phyloP scores from a whole-genome alignment of 352 stramenopile species.

The Phytophthora foliorum region DNA sequence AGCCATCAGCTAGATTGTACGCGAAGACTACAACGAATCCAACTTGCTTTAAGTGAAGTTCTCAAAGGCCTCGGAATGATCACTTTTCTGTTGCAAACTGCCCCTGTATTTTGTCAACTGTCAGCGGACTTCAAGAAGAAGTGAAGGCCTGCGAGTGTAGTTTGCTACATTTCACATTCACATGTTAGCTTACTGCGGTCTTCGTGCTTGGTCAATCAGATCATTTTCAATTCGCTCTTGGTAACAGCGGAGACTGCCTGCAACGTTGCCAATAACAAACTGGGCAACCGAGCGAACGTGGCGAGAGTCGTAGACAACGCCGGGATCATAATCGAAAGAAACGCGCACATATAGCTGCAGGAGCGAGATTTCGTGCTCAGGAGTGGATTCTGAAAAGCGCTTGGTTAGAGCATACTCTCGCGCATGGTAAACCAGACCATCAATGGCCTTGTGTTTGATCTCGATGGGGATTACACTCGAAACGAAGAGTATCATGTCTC shows the following conservation, averaged over 20 bases:
- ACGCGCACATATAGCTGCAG: conserved; percentile 62
- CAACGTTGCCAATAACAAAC: conserved; percentile 51
- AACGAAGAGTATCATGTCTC: conserved; percentile 35
- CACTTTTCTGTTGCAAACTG: background rate
- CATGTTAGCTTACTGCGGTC: background rate
- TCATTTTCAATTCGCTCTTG: conserved; percentile 61
- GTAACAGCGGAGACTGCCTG: conserved; percentile 44
- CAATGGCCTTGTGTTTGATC: conserved; percentile 35
- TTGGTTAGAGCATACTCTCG: conserved; percentile 52
- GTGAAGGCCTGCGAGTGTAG: background rate
- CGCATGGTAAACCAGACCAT: conserved; percentile 27
- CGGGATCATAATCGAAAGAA: conserved; percentile 50
- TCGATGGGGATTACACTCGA: conserved; percentile 25
- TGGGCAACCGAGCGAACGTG: conserved; percentile 49
- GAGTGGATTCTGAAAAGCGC: conserved; percentile 35
- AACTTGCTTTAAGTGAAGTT: background rate
- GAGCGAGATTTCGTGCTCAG: conserved; percentile 43
- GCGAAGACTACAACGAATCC: background rate
- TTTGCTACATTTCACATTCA: background rate
- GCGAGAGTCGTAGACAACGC: conserved; percentile 31
- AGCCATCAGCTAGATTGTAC: too few species aligned
- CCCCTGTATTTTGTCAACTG: too few species aligned
- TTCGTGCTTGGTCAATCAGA: conserved; percentile 31
- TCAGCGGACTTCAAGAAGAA: too few species aligned
- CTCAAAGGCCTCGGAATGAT: too few species aligned